Conservation (phyloP, 139 green algal species). For the Eudorina sp. region DNA sequence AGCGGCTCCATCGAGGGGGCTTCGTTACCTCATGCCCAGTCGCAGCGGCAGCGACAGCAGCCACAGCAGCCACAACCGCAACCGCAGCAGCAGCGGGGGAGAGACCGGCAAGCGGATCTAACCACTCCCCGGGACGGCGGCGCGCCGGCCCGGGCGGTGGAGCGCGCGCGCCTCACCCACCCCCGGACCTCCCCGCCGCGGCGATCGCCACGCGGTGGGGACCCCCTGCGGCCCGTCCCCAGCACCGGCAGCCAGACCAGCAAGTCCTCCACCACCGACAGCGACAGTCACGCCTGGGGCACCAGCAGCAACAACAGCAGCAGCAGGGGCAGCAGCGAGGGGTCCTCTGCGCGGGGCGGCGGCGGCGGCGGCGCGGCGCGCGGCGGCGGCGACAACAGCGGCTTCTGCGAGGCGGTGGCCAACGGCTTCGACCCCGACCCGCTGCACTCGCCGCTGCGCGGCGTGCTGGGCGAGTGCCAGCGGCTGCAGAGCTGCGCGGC, state of each 20-base stretch:
- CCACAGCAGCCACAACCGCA: neutral
- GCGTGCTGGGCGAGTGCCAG: slow-evolving; percentile 34
- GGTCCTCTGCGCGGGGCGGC: neutral
- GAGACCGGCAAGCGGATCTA: neutral
- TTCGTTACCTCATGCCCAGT: too few relatives aligned
- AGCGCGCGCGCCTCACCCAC: neutral
- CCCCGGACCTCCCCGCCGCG: too few relatives aligned
- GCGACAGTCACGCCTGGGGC: too few relatives aligned
- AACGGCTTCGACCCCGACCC: slow-evolving; percentile 25
- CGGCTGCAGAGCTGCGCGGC: slow-evolving; percentile 23
- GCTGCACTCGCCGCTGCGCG: slow-evolving; percentile 19
- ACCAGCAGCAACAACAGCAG: neutral
- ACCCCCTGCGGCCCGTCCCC: neutral
- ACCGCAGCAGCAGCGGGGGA: neutral
- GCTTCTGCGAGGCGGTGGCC: neutral
- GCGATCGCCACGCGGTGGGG: too few relatives aligned
- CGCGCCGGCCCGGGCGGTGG: neutral
- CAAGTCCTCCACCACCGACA: neutral
- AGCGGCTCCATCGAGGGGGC: too few relatives aligned
- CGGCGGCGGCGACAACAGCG: neutral
- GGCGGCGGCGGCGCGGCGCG: neutral
- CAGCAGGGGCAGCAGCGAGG: neutral
- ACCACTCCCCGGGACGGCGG: neutral
- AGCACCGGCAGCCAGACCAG: neutral
- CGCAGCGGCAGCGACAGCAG: neutral